Evolutionary conservation across 306 rosid species (phyloP), one percentile per base, ranked within the genome.

Genomic region (Lagenaria siceraria): DNA sequence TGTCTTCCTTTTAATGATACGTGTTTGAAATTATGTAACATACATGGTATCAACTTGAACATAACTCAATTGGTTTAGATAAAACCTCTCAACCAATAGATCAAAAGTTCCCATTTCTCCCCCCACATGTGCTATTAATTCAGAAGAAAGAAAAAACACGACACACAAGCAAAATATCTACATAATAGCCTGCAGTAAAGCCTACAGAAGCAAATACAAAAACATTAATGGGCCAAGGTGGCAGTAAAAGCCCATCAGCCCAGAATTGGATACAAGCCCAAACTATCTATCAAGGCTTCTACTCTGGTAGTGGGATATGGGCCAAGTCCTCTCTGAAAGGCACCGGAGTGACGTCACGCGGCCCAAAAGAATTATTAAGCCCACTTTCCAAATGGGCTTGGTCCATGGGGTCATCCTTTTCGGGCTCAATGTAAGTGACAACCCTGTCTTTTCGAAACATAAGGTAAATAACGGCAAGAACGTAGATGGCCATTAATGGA

Each of bases 281-380:
- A 0, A 46, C 9, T 46, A 46, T 17, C 5, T 46, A 46, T 2
- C 51, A 46, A 46, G 17, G 0, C 52, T 46, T 46, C 43, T 85
- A 88, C 19, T 79, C 33, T 1, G 97, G 96, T 0, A 81, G 69
- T 46, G 90, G 85, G 11, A 87, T 75, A 72, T 84, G 87, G 7
- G 84, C 90, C 80, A 93, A 83, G 68, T 93, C 93, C 81, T 91
- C 88, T 83, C 90, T 87, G 27, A 79, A 87, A 27, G 93, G 94
- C 36, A 77, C 54, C 6, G 17, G 71, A 10, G 54, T 77, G 65
- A 79, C 31, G 65, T 80, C 87, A 35, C 78, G 54, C 10, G 78
- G 80, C 53, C 82, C 83, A 42, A 74, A 12, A 18, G 86, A 35
- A 60, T 73, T 46, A n/a, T 11, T 8, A 18, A 76, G 49, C 22